Base-by-base conservation (phyloP, 2,329 filamentous ascomycete species). In the Aspergillus neoniger region DNA sequence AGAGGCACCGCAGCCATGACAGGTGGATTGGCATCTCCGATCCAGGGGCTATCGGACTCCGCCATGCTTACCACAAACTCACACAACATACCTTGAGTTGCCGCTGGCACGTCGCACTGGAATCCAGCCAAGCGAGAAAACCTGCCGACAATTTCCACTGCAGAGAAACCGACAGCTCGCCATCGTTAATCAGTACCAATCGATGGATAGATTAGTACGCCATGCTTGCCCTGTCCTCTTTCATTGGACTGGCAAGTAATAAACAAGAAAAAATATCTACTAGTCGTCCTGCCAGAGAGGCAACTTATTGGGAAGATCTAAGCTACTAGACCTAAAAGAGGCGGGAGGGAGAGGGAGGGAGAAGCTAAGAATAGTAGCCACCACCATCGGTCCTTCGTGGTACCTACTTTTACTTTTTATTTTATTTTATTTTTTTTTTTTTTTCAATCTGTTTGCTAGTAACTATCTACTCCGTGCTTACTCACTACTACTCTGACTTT, bases 141-240 rank as follows among this genome's bases (percentile, higher is more conserved):
- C 10, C 41, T 44, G 41, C 41, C 14, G 17, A 44, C 41, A 10
- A 10, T 30, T 30, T 30, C 28, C 28, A 12, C 41, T 15, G 41
- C 17, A 44, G 41, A 9, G 8, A 14, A 17, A 15, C 5, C 15
- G 12, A n/a, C n/a, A 44, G 38, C 15, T 23, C 23, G 52, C 21
- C 41, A 55, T 55, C 53, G n/a, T 55, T 47, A 5, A 36, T 36
- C 12, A 36, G 32, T 36, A 21, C 53, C 53, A 55, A 55, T 55
- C 21, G 53, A 44, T 55, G 10, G 39, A 23, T 23, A 17, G 39
- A 43, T 47, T 39, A 17, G 19, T 44, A 36, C 25, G 30, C 17
- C 41, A 55, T 55, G 53, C 53, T 25, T 44, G 39, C 53, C 25
- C 41, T 17, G 39, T 36, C 53, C 39, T 15, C 23, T 47, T 17